These are phyloP conservation scores for Quercus tomentella DNA, from an alignment of 331 rosid genomes.

Conservation along the genomic window DNA sequence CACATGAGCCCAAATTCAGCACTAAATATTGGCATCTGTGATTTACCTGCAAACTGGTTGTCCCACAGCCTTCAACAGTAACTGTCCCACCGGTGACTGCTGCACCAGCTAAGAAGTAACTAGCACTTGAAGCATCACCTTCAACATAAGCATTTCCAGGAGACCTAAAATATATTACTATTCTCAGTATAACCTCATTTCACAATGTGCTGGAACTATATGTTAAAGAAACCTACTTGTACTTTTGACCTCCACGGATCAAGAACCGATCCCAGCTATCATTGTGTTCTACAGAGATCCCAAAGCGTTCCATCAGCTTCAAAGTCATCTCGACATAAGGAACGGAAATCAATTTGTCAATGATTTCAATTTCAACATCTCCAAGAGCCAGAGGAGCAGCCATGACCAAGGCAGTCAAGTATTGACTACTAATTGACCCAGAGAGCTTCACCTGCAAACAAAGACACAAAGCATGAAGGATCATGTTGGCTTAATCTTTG, in stretches of 20 bases:
- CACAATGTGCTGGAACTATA: constrained; percentile 6
- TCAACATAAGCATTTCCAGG: constrained; percentile 93
- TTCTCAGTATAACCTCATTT: constrained; percentile 4
- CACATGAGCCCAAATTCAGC: background rate
- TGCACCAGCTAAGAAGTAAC: constrained; percentile 99
- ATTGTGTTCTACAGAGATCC: constrained; percentile 71
- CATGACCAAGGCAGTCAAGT: constrained; percentile 94
- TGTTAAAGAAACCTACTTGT: constrained; percentile 67
- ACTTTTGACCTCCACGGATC: constrained; percentile 88
- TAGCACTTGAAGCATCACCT: constrained; percentile 99
- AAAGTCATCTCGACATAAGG: constrained; percentile 98
- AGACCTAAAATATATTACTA: constrained; percentile 55
- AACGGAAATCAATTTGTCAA: constrained; percentile 87
- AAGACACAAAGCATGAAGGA: constrained; percentile 11
- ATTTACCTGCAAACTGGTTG: constrained; percentile 94
- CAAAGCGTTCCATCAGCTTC: constrained; percentile 97
- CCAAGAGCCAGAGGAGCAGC: constrained; percentile 97
- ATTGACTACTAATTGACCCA: constrained; percentile 96
- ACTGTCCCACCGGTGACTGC: constrained; percentile 98
- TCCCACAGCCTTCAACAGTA: constrained; percentile 95
- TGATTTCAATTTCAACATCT: constrained; percentile 84
- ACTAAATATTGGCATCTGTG: background rate
- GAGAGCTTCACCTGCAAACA: constrained; percentile 84
- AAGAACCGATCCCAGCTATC: constrained; percentile 80
- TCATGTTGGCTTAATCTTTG: background rate